Evolutionary conservation across 2,329 filamentous ascomycete species (phyloP).

Genomic region (Lizonia empirigonia): DNA sequence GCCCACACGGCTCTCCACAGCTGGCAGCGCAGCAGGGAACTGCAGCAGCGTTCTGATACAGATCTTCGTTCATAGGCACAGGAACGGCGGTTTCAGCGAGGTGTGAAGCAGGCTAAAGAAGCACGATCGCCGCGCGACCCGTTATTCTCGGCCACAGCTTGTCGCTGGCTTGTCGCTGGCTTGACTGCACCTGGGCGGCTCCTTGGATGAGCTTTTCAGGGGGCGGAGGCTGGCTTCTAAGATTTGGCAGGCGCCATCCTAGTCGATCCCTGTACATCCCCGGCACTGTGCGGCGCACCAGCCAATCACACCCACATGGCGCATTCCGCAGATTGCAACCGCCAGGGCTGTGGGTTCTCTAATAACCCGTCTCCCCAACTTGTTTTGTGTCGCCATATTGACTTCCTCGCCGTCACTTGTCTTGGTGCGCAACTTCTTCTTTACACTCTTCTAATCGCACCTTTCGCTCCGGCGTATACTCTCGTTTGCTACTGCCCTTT

Average conservation of each 20-base stretch:
- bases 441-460: constrained; percentile 11
- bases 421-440: constrained; percentile 14
- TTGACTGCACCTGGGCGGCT: constrained; percentile 9
- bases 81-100: constrained; percentile 22
- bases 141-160: constrained; percentile 20
- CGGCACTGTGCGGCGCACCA: constrained; percentile 7
- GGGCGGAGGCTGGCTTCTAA: constrained; percentile 8
- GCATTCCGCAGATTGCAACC: constrained; percentile 18
- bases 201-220: constrained; percentile 19
- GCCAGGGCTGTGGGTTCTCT: constrained; percentile 6
- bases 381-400: constrained; percentile 11
- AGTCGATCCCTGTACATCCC: constrained; percentile 20
- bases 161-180: constrained; percentile 17
- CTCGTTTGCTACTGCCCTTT: constrained; percentile 15
- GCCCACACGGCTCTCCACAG: constrained; percentile 11
- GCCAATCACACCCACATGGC: constrained; percentile 5
- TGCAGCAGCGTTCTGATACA: constrained; percentile 15
- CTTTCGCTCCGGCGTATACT: constrained; percentile 9
- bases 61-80: constrained; percentile 15
- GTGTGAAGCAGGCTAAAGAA: constrained; percentile 18
- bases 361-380: constrained; percentile 17
- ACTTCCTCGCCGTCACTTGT: constrained; percentile 15
- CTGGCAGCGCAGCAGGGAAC: constrained; percentile 9
- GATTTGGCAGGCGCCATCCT: constrained; percentile 16
- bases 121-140: constrained; percentile 18